These are phyloP conservation scores for Ceratocystis papillata DNA, from an alignment of 2,329 filamentous ascomycete genomes.

Conservation along the genomic window DNA sequence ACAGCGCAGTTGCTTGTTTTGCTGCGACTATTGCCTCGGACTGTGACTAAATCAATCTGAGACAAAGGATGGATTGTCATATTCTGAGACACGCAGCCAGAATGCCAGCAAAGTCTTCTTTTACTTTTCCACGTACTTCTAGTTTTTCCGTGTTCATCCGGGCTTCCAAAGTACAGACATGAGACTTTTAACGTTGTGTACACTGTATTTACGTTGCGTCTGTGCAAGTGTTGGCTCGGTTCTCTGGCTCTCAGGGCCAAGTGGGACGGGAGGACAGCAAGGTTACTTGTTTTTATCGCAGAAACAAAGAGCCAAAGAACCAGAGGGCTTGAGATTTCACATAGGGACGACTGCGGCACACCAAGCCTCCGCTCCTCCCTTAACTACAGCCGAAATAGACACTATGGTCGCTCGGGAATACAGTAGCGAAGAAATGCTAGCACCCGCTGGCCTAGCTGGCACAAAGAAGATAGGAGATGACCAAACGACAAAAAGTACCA, in stretches of 20 bases:
- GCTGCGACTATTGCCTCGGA: no score
- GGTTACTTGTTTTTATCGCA: neutral
- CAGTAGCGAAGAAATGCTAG: neutral
- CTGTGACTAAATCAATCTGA: neutral
- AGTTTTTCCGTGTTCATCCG: neutral
- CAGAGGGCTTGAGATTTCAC: neutral
- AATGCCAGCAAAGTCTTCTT: neutral
- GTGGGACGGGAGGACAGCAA: neutral
- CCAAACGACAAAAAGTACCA: neutral
- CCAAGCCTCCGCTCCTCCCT: no score
- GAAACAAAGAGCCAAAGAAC: neutral
- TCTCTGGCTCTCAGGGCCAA: neutral
- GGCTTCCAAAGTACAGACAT: neutral
- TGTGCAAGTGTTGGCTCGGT: neutral
- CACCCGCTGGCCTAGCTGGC: neutral
- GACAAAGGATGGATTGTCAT: neutral
- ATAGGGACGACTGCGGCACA: no score
- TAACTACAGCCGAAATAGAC: no score
- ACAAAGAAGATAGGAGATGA: neutral
- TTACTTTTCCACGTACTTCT: neutral
- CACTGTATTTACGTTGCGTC: neutral
- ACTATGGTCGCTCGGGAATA: neutral
- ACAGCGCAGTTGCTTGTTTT: no score
- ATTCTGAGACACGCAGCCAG: neutral
- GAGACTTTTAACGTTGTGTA: neutral